Evolutionary conservation across 768 basidiomycete genomes (phyloP).

Genomic region (Cystofilobasidium capitatum): DNA sequence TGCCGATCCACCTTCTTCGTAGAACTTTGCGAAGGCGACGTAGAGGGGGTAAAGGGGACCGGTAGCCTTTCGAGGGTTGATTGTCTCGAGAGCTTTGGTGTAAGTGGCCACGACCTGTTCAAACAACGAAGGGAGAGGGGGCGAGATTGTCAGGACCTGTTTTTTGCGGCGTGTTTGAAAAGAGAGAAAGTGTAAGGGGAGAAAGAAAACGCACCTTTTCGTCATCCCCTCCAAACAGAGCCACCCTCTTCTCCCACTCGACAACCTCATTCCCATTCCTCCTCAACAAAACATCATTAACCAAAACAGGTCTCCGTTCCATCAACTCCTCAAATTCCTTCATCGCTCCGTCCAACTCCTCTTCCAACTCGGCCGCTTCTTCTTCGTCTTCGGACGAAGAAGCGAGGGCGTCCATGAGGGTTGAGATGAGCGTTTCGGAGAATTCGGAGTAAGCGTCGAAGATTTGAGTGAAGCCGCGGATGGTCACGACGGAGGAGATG

Average conservation of each 20-base stretch:
- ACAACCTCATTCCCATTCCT: conserved; percentile 96
- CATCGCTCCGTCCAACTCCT: conserved; percentile 78
- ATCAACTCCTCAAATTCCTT: conserved; percentile 86
- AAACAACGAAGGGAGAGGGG: too few species aligned
- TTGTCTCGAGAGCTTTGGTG: conserved; percentile 73
- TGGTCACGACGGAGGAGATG: conserved; percentile 70
- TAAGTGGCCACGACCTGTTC: conserved; percentile 83
- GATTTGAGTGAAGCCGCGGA: conserved; percentile 94
- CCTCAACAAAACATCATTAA: conserved; percentile 86
- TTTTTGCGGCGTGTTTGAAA: too few species aligned
- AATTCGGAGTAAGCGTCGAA: conserved; percentile 96
- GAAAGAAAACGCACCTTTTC: conserved; percentile 55
- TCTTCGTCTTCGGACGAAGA: conserved; percentile 69
- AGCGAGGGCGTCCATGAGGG: conserved; percentile 75
- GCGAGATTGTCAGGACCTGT: not conserved
- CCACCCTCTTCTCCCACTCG: conserved; percentile 97
- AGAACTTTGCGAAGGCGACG: conserved; percentile 93
- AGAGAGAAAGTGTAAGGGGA: not conserved
- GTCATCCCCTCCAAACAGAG: conserved; percentile 75
- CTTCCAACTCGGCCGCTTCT: conserved; percentile 56
- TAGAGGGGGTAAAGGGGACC: conserved; percentile 82
- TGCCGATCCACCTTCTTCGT: conserved; percentile 85
- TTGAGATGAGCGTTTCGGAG: conserved; percentile 75
- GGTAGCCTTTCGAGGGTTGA: conserved; percentile 79
- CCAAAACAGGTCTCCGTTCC: conserved; percentile 87